These are phyloP conservation scores for Termitomyces sp. DNA, from an alignment of 768 basidiomycete species.

Conservation along the genomic window DNA sequence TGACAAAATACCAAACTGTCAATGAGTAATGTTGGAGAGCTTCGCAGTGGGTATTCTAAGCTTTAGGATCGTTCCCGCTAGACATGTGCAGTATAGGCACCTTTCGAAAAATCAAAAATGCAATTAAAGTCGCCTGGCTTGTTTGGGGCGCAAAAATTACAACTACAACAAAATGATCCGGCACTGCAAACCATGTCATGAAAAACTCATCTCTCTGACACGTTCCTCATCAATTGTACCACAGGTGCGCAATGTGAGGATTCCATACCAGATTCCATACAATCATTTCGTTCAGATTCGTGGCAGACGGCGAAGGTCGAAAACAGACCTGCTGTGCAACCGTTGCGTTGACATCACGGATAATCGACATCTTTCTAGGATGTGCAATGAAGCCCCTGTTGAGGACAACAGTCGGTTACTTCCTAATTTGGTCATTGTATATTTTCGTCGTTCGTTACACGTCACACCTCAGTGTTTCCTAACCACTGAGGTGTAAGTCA, in stretches of 20 bases:
- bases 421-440: too few species aligned
- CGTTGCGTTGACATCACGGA: too few species aligned
- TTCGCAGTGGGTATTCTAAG: slow-evolving; percentile 16
- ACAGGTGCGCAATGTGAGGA: neutral
- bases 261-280: slow-evolving; percentile 41
- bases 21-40: too few species aligned
- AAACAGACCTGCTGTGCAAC: too few species aligned
- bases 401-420: too few species aligned
- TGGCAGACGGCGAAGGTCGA: too few species aligned
- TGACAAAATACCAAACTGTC: slow-evolving; percentile 50
- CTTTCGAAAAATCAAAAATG: slow-evolving; percentile 64
- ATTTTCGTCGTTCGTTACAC: too few species aligned
- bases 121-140: slow-evolving; percentile 44
- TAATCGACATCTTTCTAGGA: too few species aligned
- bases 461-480: too few species aligned
- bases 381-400: too few species aligned
- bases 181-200: slow-evolving; percentile 26
- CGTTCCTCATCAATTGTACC: neutral
- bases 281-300: slow-evolving; percentile 37
- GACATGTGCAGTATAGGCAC: slow-evolving; percentile 48
- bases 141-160: neutral
- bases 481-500: too few species aligned
- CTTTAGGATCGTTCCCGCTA: slow-evolving; percentile 58
- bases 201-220: slow-evolving; percentile 48
- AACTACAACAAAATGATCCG: neutral